These are phyloP conservation scores for Fraxinus cuspidata DNA, from an alignment of 257 asterid species.

Conservation along the genomic window DNA sequence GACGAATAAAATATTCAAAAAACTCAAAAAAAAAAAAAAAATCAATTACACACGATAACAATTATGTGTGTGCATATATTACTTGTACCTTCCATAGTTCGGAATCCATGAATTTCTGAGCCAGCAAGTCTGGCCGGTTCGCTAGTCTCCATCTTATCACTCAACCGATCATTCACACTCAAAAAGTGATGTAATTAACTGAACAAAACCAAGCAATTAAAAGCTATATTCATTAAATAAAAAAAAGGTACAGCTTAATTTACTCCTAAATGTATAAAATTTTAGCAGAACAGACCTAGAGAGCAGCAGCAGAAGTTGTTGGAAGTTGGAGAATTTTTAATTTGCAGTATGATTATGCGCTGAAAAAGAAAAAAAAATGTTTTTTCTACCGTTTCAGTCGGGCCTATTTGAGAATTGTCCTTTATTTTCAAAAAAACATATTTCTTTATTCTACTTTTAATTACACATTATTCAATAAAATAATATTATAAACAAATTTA, in stretches of 20 bases:
- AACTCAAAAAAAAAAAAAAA: no score
- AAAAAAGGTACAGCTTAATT: not conserved
- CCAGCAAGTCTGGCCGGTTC: conserved; percentile 50
- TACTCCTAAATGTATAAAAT: not conserved
- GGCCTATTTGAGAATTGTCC: not conserved
- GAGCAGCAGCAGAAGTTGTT: not conserved
- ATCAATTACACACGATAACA: not conserved
- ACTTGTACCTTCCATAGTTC: conserved; percentile 67
- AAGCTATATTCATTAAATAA: no score
- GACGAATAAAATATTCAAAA: conserved; percentile 21
- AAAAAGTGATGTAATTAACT: not conserved
- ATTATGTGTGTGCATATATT: conserved; percentile 1
- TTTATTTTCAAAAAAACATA: no score
- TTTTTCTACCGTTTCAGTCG: not conserved
- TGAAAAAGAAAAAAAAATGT: not conserved
- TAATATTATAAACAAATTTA: no score
- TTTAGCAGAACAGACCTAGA: not conserved
- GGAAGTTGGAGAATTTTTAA: not conserved
- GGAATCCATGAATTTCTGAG: conserved; percentile 89
- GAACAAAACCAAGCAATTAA: not conserved
- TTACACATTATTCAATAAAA: no score
- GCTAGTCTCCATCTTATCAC: conserved; percentile 44
- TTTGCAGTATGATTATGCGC: not conserved
- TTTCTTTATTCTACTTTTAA: no score
- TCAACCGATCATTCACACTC: conserved; percentile 31